Base-by-base conservation (phyloP, 192 early-diverging fungal species). In the Coemansia javaensis region DNA sequence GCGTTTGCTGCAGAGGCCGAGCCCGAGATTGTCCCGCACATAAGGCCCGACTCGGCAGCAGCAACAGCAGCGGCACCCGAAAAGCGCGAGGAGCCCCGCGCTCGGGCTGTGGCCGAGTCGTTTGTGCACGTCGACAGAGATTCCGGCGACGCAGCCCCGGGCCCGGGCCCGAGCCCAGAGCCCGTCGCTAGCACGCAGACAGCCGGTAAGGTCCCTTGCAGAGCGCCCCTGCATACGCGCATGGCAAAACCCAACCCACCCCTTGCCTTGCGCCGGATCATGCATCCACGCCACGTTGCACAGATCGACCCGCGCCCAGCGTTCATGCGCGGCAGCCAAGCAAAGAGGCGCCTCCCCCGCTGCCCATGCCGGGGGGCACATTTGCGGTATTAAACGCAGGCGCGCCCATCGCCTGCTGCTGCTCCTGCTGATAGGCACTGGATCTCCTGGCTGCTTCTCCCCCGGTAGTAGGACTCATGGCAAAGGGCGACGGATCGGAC, bases 61-160 rank as follows among this genome's bases (percentile, higher is more conserved):
- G 31, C 25, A 3, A 7, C 37, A 7, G 24, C n/a, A 3, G 23
- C 11, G 35, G 47, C 34, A 34, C 24, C 5, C 25, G 36, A 31
- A 12, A 22, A n/a, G 25, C 5, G n/a, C n/a, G n/a, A n/a, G n/a
- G n/a, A n/a, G n/a, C n/a, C n/a, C n/a, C n/a, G 6, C 15, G 30
- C 25, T n/a, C 37, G 10, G 1, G 59, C 48, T 14, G 44, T 63
- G 40, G 25, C 56, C 17, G 67, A 59, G 2, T 71, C 67, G 18
- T 71, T 39, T 34, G 47, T 71, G 17, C 59, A 63, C 40, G 60
- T 71, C 13, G 39, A 28, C 33, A 25, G 28, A 12, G 44, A 36
- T 1, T 21, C 17, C 11, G 33, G 23, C 40, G 41, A 32, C 33
- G 35, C 33, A 23, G 30, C 16, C 4, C 18, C 14, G 16, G 34